Evolutionary conservation across 78 protist species (phyloP).

Genomic region (Dictyostelium intermedium): DNA sequence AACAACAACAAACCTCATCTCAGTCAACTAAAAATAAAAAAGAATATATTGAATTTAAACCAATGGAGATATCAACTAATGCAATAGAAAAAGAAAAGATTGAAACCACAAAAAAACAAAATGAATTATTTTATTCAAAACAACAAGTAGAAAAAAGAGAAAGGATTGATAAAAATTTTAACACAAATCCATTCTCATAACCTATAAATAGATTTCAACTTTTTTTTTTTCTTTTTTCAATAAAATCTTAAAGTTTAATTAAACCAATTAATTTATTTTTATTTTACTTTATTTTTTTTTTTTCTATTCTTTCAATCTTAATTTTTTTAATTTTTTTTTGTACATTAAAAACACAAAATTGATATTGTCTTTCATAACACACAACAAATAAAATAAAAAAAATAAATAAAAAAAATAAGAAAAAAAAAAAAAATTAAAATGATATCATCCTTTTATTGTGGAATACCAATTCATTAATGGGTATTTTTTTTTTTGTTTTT

Average conservation of each 20-base stretch:
- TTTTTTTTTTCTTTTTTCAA: neutral
- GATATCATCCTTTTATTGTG: neutral
- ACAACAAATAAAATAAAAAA: neutral
- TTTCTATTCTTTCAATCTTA: neutral
- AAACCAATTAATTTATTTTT: neutral
- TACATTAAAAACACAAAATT: neutral
- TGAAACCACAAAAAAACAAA: conserved; percentile 17
- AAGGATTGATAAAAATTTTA: conserved; percentile 14
- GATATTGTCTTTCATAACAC: neutral
- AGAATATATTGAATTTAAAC: conserved; percentile 48
- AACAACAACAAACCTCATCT: neutral
- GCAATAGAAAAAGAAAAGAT: neutral
- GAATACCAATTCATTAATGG: neutral
- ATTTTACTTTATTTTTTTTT: neutral
- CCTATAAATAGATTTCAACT: neutral
- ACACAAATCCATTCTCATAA: neutral
- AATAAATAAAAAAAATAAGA: no score
- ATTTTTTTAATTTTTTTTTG: neutral
- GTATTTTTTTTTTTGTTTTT: no score
- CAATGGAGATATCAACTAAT: neutral
- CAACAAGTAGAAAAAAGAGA: conserved; percentile 45
- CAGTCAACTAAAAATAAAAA: neutral
- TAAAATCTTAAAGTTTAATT: neutral
- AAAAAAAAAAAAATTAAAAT: neutral
- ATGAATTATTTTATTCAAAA: conserved; percentile 51